Evolutionary conservation across 2,329 filamentous ascomycete genomes (phyloP).

Genomic region (Epicoccum sorghinum): DNA sequence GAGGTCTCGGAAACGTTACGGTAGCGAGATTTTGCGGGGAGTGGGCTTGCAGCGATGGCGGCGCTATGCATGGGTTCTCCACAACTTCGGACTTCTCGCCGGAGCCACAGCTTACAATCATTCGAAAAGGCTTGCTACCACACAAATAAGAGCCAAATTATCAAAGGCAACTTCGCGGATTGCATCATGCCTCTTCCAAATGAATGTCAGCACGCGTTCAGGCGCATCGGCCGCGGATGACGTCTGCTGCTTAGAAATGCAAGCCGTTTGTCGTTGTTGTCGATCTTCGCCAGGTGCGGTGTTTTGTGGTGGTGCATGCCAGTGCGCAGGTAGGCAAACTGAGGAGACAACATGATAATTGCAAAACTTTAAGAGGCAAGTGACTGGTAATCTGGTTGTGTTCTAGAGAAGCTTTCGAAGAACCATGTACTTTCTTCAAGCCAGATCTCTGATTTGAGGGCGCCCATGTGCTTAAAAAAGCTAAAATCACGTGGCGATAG

Average conservation of each 20-base stretch:
- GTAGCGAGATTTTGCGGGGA: conserved; percentile 8
- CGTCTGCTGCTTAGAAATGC: conserved; percentile 11
- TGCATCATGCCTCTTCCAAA: not conserved
- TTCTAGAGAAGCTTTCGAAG: too few relatives aligned
- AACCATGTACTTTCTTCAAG: too few relatives aligned
- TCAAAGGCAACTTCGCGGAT: not conserved
- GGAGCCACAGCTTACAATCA: not conserved
- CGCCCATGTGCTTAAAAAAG: too few relatives aligned
- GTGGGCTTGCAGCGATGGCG: conserved; percentile 4
- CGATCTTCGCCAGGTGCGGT: conserved; percentile 9
- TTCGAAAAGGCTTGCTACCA: not conserved
- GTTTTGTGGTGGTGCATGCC: not conserved
- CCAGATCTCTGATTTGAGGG: too few relatives aligned
- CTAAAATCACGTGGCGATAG: too few relatives aligned
- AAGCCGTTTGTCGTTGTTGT: conserved; percentile 1
- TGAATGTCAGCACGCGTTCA: not conserved
- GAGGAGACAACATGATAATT: not conserved
- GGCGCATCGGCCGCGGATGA: conserved; percentile 13
- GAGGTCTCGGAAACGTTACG: not conserved
- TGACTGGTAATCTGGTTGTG: too few relatives aligned
- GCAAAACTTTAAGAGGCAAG: too few relatives aligned
- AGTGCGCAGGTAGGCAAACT: not conserved
- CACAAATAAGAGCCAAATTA: not conserved
- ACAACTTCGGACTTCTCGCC: conserved; percentile 16
- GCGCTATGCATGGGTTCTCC: conserved; percentile 1